Evolutionary conservation across 2,329 filamentous ascomycete genomes (phyloP), one percentile per base, ranked within the genome.

Genomic region (Fusarium solani-melongenae): DNA sequence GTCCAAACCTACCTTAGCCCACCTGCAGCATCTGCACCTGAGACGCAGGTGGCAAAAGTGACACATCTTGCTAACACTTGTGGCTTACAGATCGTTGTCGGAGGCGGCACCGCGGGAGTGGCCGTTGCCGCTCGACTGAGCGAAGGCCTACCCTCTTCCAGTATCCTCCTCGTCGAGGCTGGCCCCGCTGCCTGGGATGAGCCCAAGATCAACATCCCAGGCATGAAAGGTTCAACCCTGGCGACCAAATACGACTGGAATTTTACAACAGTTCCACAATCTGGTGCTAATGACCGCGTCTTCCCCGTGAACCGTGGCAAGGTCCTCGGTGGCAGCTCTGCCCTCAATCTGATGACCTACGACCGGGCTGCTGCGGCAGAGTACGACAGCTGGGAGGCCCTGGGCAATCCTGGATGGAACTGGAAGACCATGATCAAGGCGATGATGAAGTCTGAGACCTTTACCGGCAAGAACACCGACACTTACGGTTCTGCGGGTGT

Each of bases 281-380:
- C 78, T 1, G 73, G 76, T n/a, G 81, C 86, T 6, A 81, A 82
- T 17, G 80, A 81, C 15, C 82, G 85, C 2, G 72, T 80, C 4
- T 83, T 87, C 14, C 66, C 77, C 5, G 84, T 86, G 51, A 83
- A 83, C 27, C 82, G 86, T 7, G 87, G 85, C 36, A 85, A 85
- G 59, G 84, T 87, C 0, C 80, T 89, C 0, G 87, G 87, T 6
- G 87, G 87, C 11, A 84, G 83, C 15, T 85, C 72, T 1, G 64
- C 71, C 15, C 61, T 74, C 60, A 74, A 73, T 22, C 62, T 74
- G 80, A 11, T 84, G 57, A 80, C 79, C 64, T 84, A 83, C 49
- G 81, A 84, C 65, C 78, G 83, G 5, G 82, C 82, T 2, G 64
- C 79, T 5, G 77, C 79, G 3, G 72, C 78, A 20, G 83, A 84